phyloP scores from a whole-genome alignment of 805 yeast species.

The Saturnispora besseyi region DNA sequence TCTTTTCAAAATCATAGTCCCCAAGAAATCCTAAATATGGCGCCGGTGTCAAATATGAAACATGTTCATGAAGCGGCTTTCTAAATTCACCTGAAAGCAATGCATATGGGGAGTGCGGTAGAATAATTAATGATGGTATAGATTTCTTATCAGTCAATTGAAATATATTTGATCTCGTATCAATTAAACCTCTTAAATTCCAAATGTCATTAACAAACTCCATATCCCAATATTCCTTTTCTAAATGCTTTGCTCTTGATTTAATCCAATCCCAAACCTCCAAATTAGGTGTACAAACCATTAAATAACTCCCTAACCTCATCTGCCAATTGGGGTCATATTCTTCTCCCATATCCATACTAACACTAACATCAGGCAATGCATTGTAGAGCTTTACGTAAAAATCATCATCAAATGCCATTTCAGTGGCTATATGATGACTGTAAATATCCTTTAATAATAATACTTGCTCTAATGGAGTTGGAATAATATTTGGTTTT shows the following conservation, averaged over 20 bases:
- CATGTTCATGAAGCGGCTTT: conserved; percentile 28
- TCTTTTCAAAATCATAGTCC: conserved; percentile 9
- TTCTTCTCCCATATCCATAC: conserved; percentile 3
- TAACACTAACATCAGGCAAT: conserved; percentile 28
- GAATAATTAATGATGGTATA: conserved; percentile 26
- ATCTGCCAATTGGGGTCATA: conserved; percentile 10
- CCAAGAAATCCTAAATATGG: conserved; percentile 28
- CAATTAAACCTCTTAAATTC: conserved; percentile 16
- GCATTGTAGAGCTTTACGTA: conserved; percentile 27
- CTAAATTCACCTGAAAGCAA: conserved; percentile 43
- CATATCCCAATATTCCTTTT: conserved; percentile 42
- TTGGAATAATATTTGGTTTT: conserved; percentile 10
- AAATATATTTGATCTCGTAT: conserved; percentile 8
- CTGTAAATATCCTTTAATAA: conserved; percentile 15
- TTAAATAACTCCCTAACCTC: conserved; percentile 37
- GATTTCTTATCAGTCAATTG: conserved; percentile 4
- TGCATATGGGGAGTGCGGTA: conserved; percentile 47
- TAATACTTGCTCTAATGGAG: conserved; percentile 16
- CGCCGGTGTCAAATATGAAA: conserved; percentile 35
- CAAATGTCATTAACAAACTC: conserved; percentile 38
- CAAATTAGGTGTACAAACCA: conserved; percentile 48
- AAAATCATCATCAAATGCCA: conserved; percentile 7
- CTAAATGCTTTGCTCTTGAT: conserved; percentile 22
- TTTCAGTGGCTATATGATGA: conserved; percentile 12
- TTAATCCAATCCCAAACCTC: conserved; percentile 18